Base-by-base conservation (phyloP, 768 basidiomycete species). In the Chalciporus piperatus region DNA sequence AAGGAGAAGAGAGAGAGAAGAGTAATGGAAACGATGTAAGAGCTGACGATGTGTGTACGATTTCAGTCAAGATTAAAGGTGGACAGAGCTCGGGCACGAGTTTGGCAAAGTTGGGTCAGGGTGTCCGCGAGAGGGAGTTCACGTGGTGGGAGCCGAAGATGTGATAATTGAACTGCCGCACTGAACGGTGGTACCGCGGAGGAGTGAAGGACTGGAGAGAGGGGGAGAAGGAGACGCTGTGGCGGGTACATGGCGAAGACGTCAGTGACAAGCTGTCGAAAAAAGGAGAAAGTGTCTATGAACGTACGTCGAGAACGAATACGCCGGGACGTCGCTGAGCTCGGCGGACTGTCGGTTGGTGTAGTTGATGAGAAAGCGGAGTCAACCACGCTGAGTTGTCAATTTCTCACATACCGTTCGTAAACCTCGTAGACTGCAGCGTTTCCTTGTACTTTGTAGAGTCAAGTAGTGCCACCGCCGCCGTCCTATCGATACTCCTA, bases 81-180 rank as follows among this genome's bases (percentile, higher is more conserved):
- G 51, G 64, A 47, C 66, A 63, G 63, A 59, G 61, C 65, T 64
- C 69, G 58, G 63, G 58, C 67, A 68, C 67, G 67, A 67, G 69
- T 62, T 69, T 25, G 55, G 70, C 66, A 68, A 69, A 67, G 68
- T 70, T 59, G 64, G 65, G 41, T 50, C 61, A 61, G 60, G 58
- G 61, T 47, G 62, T 59, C 56, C 60, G 61, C 55, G 52, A 60
- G 65, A 32, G 54, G 45, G 63, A 13, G 57, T 68, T 69, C 67
- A 69, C 67, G 67, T 69, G 67, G 56, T 69, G 67, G 58, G 63
- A 69, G 60, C 69, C 68, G 69, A 68, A 63, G 55, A 56, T 54
- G 48, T 41, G 57, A 51, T 41, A 48, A 48, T 63, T 54, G 59
- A 41, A 49, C 30, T 44, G 45, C 52, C 17, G 41, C 49, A 37